phyloP scores from a whole-genome alignment of 176 grass and related monocot genomes.

The Carex myosuroides region DNA sequence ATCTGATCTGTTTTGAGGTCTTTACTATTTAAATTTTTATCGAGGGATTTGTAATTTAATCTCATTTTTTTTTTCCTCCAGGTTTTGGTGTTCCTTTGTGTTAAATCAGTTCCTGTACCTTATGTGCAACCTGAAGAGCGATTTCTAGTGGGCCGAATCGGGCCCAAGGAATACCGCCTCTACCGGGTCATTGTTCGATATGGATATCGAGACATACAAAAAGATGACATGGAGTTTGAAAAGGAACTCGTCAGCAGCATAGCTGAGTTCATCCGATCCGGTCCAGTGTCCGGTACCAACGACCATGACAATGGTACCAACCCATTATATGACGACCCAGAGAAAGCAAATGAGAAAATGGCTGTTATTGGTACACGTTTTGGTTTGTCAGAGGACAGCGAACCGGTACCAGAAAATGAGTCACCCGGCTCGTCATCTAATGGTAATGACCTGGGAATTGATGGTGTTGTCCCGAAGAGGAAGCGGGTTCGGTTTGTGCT shows the following conservation, averaged over 20 bases:
- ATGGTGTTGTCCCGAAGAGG: neutral
- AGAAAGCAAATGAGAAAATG: slow-evolving; percentile 41
- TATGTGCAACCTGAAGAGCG: slow-evolving; percentile 49
- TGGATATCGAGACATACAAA: slow-evolving; percentile 70
- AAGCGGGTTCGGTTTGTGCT: slow-evolving; percentile 64
- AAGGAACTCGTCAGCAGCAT: slow-evolving; percentile 75
- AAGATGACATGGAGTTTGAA: slow-evolving; percentile 75
- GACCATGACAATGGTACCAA: slow-evolving; percentile 25
- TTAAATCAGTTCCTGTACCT: slow-evolving; percentile 64
- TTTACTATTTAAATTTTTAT: neutral
- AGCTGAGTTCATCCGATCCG: slow-evolving; percentile 73
- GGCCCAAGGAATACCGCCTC: slow-evolving; percentile 57
- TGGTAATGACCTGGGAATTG: neutral
- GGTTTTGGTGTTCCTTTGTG: slow-evolving; percentile 76
- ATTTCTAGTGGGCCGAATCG: slow-evolving; percentile 71
- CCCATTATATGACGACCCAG: slow-evolving; percentile 15
- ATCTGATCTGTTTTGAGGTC: neutral
- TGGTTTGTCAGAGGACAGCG: slow-evolving; percentile 41
- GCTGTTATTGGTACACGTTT: slow-evolving; percentile 42
- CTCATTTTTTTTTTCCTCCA: slow-evolving; percentile 28
- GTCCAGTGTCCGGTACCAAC: neutral
- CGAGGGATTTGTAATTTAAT: neutral
- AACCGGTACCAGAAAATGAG: slow-evolving; percentile 7
- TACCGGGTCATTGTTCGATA: slow-evolving; percentile 81
- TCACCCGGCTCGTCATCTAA: slow-evolving; percentile 20